Conservation (phyloP, 2,329 filamentous ascomycete species). For the Chrysosporium queenslandicum region DNA sequence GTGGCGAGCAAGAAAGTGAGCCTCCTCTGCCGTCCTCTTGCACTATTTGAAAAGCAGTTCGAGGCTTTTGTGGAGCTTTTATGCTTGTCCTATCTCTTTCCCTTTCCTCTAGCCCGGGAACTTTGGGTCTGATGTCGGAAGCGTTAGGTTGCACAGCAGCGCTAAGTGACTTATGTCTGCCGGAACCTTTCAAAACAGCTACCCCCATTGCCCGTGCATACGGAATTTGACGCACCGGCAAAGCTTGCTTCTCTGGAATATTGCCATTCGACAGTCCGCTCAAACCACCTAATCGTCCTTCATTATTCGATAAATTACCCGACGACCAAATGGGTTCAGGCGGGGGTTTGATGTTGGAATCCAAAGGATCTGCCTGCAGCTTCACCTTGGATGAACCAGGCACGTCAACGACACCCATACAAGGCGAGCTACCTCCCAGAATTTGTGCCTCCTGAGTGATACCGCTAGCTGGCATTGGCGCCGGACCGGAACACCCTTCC, state of each 20-base stretch:
- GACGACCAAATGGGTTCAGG: background rate
- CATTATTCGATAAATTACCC: background rate
- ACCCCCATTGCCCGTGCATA: background rate
- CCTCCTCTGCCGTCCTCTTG: conserved; percentile 37
- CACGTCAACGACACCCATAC: background rate
- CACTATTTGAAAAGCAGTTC: conserved; percentile 33
- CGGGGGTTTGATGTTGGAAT: background rate
- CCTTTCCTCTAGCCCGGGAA: background rate
- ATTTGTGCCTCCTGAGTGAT: background rate
- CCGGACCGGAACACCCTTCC: background rate
- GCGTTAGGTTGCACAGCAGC: background rate
- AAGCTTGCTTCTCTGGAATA: background rate
- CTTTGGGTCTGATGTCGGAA: background rate
- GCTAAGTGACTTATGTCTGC: background rate
- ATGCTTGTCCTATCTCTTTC: conserved; percentile 15
- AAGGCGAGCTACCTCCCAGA: background rate
- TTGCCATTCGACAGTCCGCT: background rate
- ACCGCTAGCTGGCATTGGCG: background rate
- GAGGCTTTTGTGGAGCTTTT: conserved; percentile 20
- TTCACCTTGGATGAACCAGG: background rate
- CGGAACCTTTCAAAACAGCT: background rate
- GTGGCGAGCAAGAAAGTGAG: conserved; percentile 31
- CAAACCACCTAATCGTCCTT: background rate
- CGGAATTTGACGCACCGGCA: background rate
- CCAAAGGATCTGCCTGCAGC: background rate